Evolutionary conservation across 352 stramenopile species (phyloP).

Genomic region (Phytophthora tubulina): DNA sequence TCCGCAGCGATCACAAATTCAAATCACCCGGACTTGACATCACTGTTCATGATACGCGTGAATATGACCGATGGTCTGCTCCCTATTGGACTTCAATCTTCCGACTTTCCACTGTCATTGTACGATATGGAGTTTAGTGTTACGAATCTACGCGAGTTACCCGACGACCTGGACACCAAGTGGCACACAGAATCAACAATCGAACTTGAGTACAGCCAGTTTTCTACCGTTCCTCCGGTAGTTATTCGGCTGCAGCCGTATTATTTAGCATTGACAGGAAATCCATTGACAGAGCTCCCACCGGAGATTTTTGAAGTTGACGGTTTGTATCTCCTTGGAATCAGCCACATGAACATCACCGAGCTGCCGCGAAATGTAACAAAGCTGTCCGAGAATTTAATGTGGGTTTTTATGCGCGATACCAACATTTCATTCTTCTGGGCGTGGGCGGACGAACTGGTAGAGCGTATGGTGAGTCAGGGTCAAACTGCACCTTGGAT

Average conservation of each 20-base stretch:
- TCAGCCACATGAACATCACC: slow-evolving; percentile 31
- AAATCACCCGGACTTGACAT: slow-evolving; percentile 35
- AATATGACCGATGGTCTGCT: slow-evolving; percentile 30
- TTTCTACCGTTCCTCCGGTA: slow-evolving; percentile 22
- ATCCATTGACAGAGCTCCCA: slow-evolving; percentile 38
- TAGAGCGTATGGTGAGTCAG: slow-evolving; percentile 8
- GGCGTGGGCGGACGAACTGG: slow-evolving; percentile 24
- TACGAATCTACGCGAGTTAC: slow-evolving; percentile 42
- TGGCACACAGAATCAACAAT: slow-evolving; percentile 35
- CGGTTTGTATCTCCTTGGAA: slow-evolving; percentile 20
- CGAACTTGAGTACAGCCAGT: slow-evolving; percentile 34
- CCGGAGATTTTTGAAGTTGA: slow-evolving; percentile 31
- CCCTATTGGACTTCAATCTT: slow-evolving; percentile 39
- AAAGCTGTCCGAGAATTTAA: slow-evolving; percentile 6
- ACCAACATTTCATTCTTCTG: slow-evolving; percentile 30
- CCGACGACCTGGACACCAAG: slow-evolving; percentile 39
- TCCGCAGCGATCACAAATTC: slow-evolving; percentile 32
- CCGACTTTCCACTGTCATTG: slow-evolving; percentile 37
- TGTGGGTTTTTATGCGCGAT: slow-evolving; percentile 7
- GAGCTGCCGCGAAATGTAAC: slow-evolving; percentile 34
- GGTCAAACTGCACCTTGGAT: slow-evolving; percentile 13
- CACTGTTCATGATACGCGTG: slow-evolving; percentile 41
- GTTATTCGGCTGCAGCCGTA: slow-evolving; percentile 25
- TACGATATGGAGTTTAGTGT: slow-evolving; percentile 50
- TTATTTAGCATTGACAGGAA: slow-evolving; percentile 41